Evolutionary conservation across 306 rosid species (phyloP).

Genomic region (Trichosanthes cucumerina): DNA sequence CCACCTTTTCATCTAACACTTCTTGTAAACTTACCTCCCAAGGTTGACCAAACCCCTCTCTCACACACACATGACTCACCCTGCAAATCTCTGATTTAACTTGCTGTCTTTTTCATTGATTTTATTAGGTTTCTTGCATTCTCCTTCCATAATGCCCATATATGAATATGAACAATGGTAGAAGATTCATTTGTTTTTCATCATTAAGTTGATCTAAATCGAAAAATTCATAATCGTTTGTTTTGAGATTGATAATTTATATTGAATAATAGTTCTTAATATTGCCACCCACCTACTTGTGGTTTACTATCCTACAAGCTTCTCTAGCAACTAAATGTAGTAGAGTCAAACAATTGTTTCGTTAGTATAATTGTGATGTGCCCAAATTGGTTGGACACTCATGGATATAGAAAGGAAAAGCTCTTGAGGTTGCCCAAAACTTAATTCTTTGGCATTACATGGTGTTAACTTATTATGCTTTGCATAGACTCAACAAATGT

Average conservation of each 20-base stretch:
- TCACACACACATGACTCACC: not conserved
- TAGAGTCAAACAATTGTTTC: no score
- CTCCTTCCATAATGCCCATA: no score
- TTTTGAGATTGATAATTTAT: not conserved
- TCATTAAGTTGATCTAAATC: not conserved
- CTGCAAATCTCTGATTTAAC: not conserved
- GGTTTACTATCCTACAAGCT: no score
- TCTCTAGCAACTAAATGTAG: no score
- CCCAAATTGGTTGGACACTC: no score
- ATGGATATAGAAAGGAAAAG: no score
- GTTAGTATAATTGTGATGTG: no score
- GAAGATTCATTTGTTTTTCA: not conserved
- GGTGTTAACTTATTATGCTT: not conserved
- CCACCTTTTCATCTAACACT: slow-evolving; percentile 5
- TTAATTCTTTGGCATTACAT: no score
- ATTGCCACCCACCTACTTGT: not conserved
- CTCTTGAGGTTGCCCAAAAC: not conserved
- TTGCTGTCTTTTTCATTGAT: not conserved
- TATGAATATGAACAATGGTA: not conserved
- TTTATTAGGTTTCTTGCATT: not conserved
- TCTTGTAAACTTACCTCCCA: slow-evolving; percentile 6
- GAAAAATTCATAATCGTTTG: not conserved
- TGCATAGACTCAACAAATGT: not conserved
- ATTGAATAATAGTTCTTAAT: not conserved
- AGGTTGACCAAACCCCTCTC: slow-evolving; percentile 14